Base-by-base conservation (phyloP, 2,329 filamentous ascomycete genomes). In the Nothomitra cinnamomea region DNA sequence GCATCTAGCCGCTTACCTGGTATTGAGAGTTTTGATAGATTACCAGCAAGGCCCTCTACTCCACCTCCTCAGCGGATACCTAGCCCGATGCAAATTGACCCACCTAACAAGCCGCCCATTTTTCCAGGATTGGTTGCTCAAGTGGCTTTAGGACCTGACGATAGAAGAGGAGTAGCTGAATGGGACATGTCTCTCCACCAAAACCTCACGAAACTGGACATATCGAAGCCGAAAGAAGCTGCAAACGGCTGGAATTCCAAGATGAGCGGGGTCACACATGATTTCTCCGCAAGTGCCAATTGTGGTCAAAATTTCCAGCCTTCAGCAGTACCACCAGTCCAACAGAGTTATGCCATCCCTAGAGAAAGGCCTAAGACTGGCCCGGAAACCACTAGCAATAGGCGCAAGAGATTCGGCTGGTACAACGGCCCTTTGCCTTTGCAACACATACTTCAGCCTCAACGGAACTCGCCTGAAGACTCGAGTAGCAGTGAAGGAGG, bases 11-110 rank as follows among this genome's bases (percentile, higher is more conserved):
- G 87, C 40, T 74, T 95, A 13, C 89, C 89, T 0, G 88, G 89
- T 13, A 95, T 95, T 59, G 87, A 94, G 64, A 94, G 87, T 15
- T 95, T 95, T 61, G 87, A 90, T 62, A 82, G 86, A 54, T 72
- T 85, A 22, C 83, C 80, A 24, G 76, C 77, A 55, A 77, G 76
- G 19, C 76, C 80, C 1, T 65, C 72, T 12, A 49, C 45, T 3
- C 78, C 84, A 0, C 80, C 82, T 6, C 76, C 78, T 1, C 75
- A 79, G 50, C 78, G 82, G 48, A 75, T 76, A 53, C 73, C 78
- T 1, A 88, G 85, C 52, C 85, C 87, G 0, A 89, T 92, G 85
- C 77, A 84, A 62, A 69, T 88, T 8, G 87, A 94, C 59, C 62
- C 68, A 42, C 70, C 70, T 2, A 64, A 35, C 65, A 76, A 60